Evolutionary conservation across 2,329 filamentous ascomycete species (phyloP).

Genomic region (Cryphonectria japonica): DNA sequence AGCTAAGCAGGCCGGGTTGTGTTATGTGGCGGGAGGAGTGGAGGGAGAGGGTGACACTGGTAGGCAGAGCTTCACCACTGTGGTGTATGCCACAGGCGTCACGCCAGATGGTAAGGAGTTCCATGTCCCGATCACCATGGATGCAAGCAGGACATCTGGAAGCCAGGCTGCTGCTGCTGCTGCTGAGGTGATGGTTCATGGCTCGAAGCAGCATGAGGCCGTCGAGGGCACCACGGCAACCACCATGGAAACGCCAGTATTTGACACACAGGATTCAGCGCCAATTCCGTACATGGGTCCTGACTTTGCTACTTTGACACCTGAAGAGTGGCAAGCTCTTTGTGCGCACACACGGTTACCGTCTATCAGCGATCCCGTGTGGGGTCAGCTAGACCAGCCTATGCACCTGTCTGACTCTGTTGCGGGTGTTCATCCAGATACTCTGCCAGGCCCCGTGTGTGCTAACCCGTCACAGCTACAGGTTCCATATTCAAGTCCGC

Average conservation of each 20-base stretch:
- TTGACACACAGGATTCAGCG: conserved; percentile 8
- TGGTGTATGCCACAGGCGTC: background rate
- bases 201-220: background rate
- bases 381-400: background rate
- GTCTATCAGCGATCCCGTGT: background rate
- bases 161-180: background rate
- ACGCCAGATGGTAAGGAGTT: conserved; percentile 6
- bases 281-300: conserved; percentile 16
- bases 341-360: background rate
- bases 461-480: background rate
- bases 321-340: background rate
- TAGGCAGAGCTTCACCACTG: background rate
- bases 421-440: background rate
- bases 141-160: too few species aligned
- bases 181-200: background rate
- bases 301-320: background rate
- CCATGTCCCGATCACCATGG: background rate
- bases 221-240: background rate
- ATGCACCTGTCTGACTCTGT: background rate
- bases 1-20: background rate
- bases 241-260: conserved; percentile 4
- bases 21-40: background rate
- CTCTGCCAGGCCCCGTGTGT: background rate
- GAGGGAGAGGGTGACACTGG: background rate
- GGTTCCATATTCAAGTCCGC: background rate